Evolutionary conservation across 129 eudicot genomes (phyloP).

Genomic region (Centella asiatica): DNA sequence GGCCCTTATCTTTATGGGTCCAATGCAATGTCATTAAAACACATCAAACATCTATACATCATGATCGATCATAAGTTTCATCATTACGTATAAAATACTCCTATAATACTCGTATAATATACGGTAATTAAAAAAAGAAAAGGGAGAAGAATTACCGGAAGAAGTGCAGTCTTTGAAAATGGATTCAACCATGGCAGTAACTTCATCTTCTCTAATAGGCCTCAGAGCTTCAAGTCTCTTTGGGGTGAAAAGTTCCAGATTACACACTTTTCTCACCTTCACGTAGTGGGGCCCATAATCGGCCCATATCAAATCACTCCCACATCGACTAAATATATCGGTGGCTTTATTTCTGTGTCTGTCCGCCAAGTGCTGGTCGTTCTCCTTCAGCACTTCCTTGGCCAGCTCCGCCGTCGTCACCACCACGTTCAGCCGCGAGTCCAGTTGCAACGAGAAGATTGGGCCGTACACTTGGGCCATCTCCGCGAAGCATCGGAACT

Average conservation of each 20-base stretch:
- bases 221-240: constrained; percentile 76
- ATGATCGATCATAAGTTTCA: neutral
- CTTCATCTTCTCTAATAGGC: constrained; percentile 91
- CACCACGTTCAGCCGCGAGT: constrained; percentile 60
- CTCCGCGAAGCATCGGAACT: constrained; percentile 72
- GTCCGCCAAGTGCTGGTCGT: constrained; percentile 76
- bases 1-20: no score
- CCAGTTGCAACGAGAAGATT: constrained; percentile 55
- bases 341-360: constrained; percentile 57
- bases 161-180: constrained; percentile 39
- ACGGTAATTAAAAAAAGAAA: neutral
- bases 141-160: constrained; percentile 33
- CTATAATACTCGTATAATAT: neutral
- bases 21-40: no score
- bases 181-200: constrained; percentile 78
- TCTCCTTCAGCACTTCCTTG: constrained; percentile 69
- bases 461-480: constrained; percentile 75
- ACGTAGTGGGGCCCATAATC: constrained; percentile 96
- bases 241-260: constrained; percentile 64
- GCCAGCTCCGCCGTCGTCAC: constrained; percentile 63
- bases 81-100: neutral
- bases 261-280: constrained; percentile 79
- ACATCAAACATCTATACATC: no score
- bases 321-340: constrained; percentile 61
- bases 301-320: constrained; percentile 86